Evolutionary conservation across 2,329 filamentous ascomycete species (phyloP).

Genomic region (Cytospora schulzeri): DNA sequence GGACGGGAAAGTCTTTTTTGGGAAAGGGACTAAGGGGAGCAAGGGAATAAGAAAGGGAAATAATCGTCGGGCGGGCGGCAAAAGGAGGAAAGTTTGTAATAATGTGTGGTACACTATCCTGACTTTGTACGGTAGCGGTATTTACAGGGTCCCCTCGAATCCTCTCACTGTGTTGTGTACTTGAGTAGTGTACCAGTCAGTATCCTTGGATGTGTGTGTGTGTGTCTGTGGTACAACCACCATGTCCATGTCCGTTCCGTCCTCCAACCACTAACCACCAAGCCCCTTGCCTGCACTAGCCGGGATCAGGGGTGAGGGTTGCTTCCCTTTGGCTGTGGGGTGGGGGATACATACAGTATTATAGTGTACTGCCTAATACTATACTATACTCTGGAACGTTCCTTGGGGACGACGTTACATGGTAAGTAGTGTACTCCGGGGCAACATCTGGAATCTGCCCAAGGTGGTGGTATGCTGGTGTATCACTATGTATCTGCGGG

Average conservation of each 20-base stretch:
- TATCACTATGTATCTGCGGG: background rate
- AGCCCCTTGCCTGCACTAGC: background rate
- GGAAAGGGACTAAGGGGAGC: too few relatives aligned
- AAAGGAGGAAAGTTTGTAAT: too few relatives aligned
- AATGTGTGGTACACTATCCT: too few relatives aligned
- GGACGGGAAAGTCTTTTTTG: too few relatives aligned
- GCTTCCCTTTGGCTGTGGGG: background rate
- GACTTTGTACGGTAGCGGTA: background rate
- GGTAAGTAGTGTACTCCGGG: background rate
- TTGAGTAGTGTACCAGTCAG: too few relatives aligned
- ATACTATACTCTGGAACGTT: background rate
- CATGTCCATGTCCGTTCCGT: too few relatives aligned
- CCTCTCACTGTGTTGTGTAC: background rate
- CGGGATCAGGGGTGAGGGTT: background rate
- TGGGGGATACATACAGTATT: too few relatives aligned
- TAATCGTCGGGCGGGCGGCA: background rate
- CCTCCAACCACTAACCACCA: too few relatives aligned
- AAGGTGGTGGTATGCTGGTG: background rate
- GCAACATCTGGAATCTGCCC: background rate
- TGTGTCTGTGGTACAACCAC: background rate
- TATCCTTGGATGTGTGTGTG: too few relatives aligned
- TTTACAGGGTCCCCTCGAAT: background rate
- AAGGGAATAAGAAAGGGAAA: background rate
- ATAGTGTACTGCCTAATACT: background rate
- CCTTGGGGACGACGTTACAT: background rate